Percentiles rank a stretch among this genome's conserved stretches.
These are phyloP conservation scores for Solanum tacnaense DNA, from an alignment of 257 asterid species.

Conservation along the genomic window DNA sequence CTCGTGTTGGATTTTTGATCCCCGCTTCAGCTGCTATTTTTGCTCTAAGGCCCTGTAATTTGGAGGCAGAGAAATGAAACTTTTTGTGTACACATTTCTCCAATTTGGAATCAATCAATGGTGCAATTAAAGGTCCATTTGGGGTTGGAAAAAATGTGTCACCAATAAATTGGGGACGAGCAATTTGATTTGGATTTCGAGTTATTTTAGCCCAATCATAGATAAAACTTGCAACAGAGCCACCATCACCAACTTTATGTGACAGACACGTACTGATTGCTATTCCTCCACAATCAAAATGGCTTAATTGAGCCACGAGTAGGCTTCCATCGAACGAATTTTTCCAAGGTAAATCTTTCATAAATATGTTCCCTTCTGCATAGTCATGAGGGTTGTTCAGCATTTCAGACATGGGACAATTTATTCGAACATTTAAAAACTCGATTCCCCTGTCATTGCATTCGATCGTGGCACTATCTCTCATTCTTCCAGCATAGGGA, in stretches of 20 bases:
- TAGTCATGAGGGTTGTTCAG: not conserved
- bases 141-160: not conserved
- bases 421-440: not conserved
- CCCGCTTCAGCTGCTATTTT: not conserved
- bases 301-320: not conserved
- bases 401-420: not conserved
- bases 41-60: not conserved
- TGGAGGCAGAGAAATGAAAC: not conserved
- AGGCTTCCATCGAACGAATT: not conserved
- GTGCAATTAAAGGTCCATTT: not conserved
- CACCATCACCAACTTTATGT: conserved; percentile 2
- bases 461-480: not conserved
- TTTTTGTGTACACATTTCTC: not conserved
- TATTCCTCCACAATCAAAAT: conserved; percentile 1
- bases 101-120: not conserved
- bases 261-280: not conserved
- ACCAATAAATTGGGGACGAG: not conserved
- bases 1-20: not conserved
- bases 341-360: not conserved
- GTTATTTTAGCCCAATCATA: conserved; percentile 7
- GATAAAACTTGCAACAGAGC: not conserved
- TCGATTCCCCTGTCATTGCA: not conserved
- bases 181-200: not conserved
- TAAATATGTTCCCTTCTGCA: not conserved
- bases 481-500: not conserved